Evolutionary conservation across 495 filamentous ascomycete genomes (phyloP), one percentile per base, ranked within the genome.

Genomic region (Aspergillus nanangensis): DNA sequence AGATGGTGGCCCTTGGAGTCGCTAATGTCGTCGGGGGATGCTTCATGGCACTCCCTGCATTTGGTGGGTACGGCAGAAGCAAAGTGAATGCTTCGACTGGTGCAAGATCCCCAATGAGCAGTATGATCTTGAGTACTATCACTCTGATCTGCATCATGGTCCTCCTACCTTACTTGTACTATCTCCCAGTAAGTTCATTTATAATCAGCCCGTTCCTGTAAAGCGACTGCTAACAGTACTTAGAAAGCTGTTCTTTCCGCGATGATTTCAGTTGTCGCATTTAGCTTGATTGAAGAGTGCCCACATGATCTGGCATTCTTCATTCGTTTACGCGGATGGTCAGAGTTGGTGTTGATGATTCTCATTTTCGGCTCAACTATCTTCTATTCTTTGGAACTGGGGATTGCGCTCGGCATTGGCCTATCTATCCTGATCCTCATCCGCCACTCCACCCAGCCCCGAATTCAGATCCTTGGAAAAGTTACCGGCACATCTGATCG

Each of bases 391-490:
- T 75, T 93, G 3, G 78, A 85, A 36, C 69, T 91, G 3, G 91
- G 91, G 21, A 96, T 96, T 61, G 91, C 87, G 14, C 79, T 93
- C 14, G 91, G 91, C 7, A 86, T 96, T 49, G 90, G 88, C 4
- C 72, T 96, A 1, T 95, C 89, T 8, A 74, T 96, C 25, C 76
- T 99, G 25, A 86, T 88, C 29, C 85, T 97, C 25, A 88, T 99
- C 58, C 84, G 84, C 37, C 90, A 96, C 62, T 77, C 81, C 19
- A 96, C 94, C 1, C 82, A 90, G 33, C 89, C 93, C 4, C 86
- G 93, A 22, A 99, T 99, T 55, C 92, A 97, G 68, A 99, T 99
- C 60, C 76, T 99, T 0, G 94, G 94, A 24, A 86, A 90, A 36
- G 81, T 96, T 2, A 83, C 88, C 4, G 89, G 88, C 17, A 91